Evolutionary conservation across 768 basidiomycete species (phyloP).

Genomic region (Podaxis mareebaensis): DNA sequence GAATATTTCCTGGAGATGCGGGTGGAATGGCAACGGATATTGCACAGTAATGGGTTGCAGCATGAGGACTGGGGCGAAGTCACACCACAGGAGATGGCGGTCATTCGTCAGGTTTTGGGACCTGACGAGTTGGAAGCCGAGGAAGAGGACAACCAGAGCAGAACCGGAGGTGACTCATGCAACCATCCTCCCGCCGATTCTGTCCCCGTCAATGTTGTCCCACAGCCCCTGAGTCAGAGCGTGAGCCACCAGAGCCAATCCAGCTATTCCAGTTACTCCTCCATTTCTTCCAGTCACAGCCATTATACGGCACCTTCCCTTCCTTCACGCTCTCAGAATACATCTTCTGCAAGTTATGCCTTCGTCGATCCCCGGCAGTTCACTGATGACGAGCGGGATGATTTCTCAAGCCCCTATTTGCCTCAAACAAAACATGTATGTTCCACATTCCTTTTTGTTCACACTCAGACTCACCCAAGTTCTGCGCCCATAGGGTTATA

Average conservation of each 20-base stretch:
- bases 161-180: slow-evolving; percentile 19
- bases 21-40: slow-evolving; percentile 41
- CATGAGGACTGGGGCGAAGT: slow-evolving; percentile 48
- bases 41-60: slow-evolving; percentile 33
- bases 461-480: neutral
- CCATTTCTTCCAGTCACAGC: slow-evolving; percentile 17
- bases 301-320: slow-evolving; percentile 32
- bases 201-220: slow-evolving; percentile 11
- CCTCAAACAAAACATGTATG: slow-evolving; percentile 4
- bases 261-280: slow-evolving; percentile 17
- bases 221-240: slow-evolving; percentile 19
- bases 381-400: slow-evolving; percentile 12
- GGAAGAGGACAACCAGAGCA: slow-evolving; percentile 23
- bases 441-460: neutral
- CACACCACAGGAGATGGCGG: slow-evolving; percentile 36
- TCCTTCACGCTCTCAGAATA: slow-evolving; percentile 34
- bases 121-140: slow-evolving; percentile 35
- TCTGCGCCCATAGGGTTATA: neutral
- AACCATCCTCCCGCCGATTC: slow-evolving; percentile 15
- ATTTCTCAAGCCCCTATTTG: neutral
- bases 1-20: slow-evolving; percentile 34
- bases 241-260: slow-evolving; percentile 21
- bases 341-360: slow-evolving; percentile 38
- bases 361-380: slow-evolving; percentile 39
- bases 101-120: slow-evolving; percentile 36